phyloP scores from a whole-genome alignment of 768 basidiomycete genomes.

The Pulveroboletus frians region DNA sequence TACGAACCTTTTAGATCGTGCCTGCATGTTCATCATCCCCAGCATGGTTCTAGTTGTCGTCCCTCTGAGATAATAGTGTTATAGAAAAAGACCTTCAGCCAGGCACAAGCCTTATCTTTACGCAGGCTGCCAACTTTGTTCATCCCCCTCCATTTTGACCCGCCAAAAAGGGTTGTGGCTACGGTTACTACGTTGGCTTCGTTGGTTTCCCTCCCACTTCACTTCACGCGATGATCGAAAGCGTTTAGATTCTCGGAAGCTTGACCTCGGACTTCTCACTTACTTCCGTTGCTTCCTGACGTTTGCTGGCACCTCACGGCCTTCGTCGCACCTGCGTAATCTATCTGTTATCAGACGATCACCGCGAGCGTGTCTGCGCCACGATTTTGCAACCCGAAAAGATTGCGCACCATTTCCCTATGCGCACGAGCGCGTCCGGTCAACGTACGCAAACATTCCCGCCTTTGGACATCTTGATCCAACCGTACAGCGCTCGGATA shows the following conservation, averaged over 20 bases:
- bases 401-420: slow-evolving; percentile 12
- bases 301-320: slow-evolving; percentile 14
- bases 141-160: slow-evolving; percentile 15
- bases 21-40: slow-evolving; percentile 1
- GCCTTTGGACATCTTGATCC: slow-evolving; percentile 19
- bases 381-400: slow-evolving; percentile 12
- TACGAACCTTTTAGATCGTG: neutral
- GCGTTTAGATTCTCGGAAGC: slow-evolving; percentile 27
- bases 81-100: slow-evolving; percentile 11
- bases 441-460: slow-evolving; percentile 18
- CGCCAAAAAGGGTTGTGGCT: slow-evolving; percentile 13
- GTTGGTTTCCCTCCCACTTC: slow-evolving; percentile 5
- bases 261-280: slow-evolving; percentile 30
- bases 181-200: slow-evolving; percentile 14
- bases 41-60: neutral
- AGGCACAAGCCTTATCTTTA: slow-evolving; percentile 18
- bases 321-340: slow-evolving; percentile 29
- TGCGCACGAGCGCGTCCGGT: slow-evolving; percentile 11
- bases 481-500: slow-evolving; percentile 13
- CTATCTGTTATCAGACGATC: slow-evolving; percentile 20
- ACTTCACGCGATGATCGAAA: slow-evolving; percentile 25
- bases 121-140: slow-evolving; percentile 9
- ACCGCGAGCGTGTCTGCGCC: slow-evolving; percentile 13
- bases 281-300: slow-evolving; percentile 32
- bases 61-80: slow-evolving; percentile 8